Conservation (phyloP, 139 green algal genomes). For the Spirogloea muscicola region DNA sequence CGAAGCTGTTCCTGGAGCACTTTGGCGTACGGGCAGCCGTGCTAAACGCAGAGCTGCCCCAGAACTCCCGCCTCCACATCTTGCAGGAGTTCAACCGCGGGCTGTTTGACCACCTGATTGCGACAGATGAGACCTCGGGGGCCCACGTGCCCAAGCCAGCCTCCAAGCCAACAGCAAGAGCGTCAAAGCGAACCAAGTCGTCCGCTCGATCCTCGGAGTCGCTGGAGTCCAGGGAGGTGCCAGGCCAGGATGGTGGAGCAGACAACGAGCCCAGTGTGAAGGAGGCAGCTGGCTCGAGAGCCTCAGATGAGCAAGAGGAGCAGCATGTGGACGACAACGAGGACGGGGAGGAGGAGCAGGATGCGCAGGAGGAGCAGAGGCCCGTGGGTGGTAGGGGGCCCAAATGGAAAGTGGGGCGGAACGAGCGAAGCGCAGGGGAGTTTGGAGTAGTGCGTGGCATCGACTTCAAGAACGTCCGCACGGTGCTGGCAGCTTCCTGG, state of each 20-base stretch:
- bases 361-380: constrained; percentile 14
- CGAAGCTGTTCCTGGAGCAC: constrained; percentile 87
- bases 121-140: constrained; percentile 72
- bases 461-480: constrained; percentile 93
- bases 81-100: constrained; percentile 82
- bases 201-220: too few species aligned
- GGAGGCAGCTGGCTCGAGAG: too few species aligned
- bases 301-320: too few species aligned
- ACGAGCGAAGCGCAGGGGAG: constrained; percentile 61
- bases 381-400: constrained; percentile 12
- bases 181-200: too few species aligned
- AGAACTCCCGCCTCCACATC: constrained; percentile 80
- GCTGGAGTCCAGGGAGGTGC: too few species aligned
- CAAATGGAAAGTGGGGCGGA: constrained; percentile 11
- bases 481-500: constrained; percentile 52
- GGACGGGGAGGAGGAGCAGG: constrained; percentile 4
- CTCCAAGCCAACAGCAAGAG: too few species aligned
- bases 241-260: constrained; percentile 13
- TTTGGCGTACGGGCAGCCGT: constrained; percentile 81
- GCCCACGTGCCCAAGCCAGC: too few species aligned
- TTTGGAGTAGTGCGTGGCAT: constrained; percentile 94
- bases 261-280: constrained; percentile 3
- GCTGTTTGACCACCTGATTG: constrained; percentile 90
- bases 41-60: constrained; percentile 78
- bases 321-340: constrained; percentile 29